Evolutionary conservation across 257 asterid species (phyloP).

Genomic region (Solanum medicagineum): DNA sequence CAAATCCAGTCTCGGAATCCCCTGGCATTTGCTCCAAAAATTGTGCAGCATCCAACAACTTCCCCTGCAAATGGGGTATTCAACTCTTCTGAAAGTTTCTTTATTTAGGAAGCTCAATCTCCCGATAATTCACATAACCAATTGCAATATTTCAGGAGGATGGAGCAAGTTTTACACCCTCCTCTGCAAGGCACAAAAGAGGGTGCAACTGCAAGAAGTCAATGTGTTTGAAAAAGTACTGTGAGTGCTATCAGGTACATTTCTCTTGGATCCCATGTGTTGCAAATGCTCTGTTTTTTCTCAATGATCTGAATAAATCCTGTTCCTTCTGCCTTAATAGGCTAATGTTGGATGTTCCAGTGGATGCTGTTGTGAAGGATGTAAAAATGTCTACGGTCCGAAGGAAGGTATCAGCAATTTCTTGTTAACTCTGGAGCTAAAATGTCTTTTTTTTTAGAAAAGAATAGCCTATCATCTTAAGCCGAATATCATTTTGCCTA

Average conservation of each 20-base stretch:
- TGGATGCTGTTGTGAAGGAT: constrained; percentile 86
- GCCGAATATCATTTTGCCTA: not conserved
- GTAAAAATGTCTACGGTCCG: constrained; percentile 51
- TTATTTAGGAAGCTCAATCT: not conserved
- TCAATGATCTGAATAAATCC: not conserved
- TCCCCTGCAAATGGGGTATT: constrained; percentile 37
- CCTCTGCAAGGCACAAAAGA: constrained; percentile 68
- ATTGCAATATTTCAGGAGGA: constrained; percentile 31
- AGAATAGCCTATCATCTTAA: not conserved
- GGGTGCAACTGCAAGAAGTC: constrained; percentile 93
- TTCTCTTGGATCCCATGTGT: not conserved
- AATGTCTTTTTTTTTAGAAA: not conserved
- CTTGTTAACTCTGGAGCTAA: not conserved
- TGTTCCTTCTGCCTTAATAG: constrained; percentile 19
- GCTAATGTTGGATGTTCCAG: constrained; percentile 75
- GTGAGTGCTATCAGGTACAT: constrained; percentile 81
- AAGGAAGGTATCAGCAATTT: constrained; percentile 49
- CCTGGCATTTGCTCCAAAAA: constrained; percentile 62
- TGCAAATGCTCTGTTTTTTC: not conserved
- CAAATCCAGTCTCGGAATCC: constrained; percentile 65
- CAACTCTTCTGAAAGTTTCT: not conserved
- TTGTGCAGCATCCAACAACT: constrained; percentile 22
- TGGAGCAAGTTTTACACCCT: constrained; percentile 30
- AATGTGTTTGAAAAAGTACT: constrained; percentile 69
- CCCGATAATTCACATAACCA: not conserved